A percentile compares a stretch with the other conserved stretches of the same genome.
phyloP scores from a whole-genome alignment of 1,139 yeast species.

The Yamadazyma spencermartinsiae region DNA sequence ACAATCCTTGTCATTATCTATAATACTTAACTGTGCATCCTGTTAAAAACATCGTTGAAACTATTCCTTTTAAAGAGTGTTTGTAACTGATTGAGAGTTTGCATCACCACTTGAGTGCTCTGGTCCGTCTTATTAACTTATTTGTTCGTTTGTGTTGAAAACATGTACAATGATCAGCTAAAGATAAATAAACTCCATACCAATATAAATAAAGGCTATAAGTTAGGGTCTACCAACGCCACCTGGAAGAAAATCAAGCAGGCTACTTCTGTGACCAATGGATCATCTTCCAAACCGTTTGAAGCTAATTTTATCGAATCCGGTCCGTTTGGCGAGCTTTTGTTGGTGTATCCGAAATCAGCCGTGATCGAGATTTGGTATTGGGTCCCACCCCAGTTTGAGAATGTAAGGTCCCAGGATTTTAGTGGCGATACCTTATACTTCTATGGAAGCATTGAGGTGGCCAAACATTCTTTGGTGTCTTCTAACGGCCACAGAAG shows the following conservation, averaged over 20 bases:
- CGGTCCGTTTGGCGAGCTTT: constrained; percentile 49
- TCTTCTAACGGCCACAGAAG: neutral
- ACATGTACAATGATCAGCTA: constrained; percentile 17
- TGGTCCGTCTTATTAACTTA: neutral
- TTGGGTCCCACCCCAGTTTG: constrained; percentile 35
- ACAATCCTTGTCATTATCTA: neutral
- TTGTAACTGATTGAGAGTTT: too few species aligned
- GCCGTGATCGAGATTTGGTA: constrained; percentile 50
- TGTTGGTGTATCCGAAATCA: constrained; percentile 30
- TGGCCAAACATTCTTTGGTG: neutral
- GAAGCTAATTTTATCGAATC: constrained; percentile 26
- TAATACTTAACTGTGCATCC: too few species aligned
- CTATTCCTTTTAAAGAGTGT: too few species aligned
- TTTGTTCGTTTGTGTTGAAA: neutral
- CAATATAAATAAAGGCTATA: constrained; percentile 33
- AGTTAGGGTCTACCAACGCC: constrained; percentile 43
- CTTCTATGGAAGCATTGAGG: constrained; percentile 22
- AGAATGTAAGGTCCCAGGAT: constrained; percentile 5
- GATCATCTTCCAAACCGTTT: constrained; percentile 2
- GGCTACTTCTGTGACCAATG: constrained; percentile 21
- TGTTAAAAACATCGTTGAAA: too few species aligned
- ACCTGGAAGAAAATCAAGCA: constrained; percentile 47
- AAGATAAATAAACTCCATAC: constrained; percentile 24
- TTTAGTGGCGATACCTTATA: constrained; percentile 35
- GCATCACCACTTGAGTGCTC: neutral